Evolutionary conservation across 345 rosid species (phyloP).

Genomic region (Gossypium mustelinum): DNA sequence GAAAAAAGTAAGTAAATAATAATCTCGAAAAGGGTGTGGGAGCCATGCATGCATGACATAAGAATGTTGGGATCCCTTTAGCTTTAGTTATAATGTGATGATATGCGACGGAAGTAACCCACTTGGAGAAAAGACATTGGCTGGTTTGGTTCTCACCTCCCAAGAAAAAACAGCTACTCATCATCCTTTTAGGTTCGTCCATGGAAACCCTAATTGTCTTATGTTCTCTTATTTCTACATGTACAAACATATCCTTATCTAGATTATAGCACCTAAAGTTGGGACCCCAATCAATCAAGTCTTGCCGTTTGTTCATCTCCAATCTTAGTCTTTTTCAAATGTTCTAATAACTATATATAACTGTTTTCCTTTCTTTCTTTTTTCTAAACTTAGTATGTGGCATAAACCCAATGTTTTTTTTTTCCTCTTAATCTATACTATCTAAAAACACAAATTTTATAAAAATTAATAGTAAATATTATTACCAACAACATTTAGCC

Average conservation of each 20-base stretch:
- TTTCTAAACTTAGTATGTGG: no score
- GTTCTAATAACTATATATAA: not conserved
- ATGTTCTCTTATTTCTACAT: not conserved
- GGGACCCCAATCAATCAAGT: not conserved
- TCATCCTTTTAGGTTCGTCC: not conserved
- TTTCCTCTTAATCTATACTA: no score
- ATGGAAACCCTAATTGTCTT: not conserved
- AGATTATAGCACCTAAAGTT: not conserved
- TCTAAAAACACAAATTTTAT: no score
- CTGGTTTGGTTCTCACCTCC: slow-evolving; percentile 25
- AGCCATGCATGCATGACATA: slow-evolving; percentile 28
- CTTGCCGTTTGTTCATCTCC: not conserved
- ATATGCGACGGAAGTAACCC: slow-evolving; percentile 33
- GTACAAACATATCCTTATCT: not conserved
- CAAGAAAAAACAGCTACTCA: slow-evolving; percentile 13
- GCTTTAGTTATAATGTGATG: slow-evolving; percentile 24
- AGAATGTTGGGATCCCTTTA: slow-evolving; percentile 40
- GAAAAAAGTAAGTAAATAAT: slow-evolving; percentile 17
- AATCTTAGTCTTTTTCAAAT: not conserved
- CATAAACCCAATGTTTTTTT: no score
- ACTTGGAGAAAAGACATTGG: slow-evolving; percentile 23
- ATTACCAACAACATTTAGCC: no score
- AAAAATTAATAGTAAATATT: no score
- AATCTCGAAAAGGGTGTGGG: slow-evolving; percentile 23
- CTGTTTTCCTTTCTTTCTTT: no score